Percentiles rank a stretch among this genome's conserved stretches.
Evolutionary conservation across 164 flowering plant genomes (phyloP).

Genomic region (Cinnamomum chago): DNA sequence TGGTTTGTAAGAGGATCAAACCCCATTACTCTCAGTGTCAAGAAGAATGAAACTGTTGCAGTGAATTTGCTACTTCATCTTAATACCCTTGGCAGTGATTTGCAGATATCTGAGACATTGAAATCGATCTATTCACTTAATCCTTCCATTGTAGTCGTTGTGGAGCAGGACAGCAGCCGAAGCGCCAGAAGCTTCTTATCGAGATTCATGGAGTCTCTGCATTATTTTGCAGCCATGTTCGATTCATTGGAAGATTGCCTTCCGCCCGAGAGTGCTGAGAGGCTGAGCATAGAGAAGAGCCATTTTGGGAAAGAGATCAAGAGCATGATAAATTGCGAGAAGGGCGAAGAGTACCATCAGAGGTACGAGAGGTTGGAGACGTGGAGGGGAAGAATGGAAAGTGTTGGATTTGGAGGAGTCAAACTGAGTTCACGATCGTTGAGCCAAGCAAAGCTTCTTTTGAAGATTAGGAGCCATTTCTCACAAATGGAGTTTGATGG

Average conservation of each 20-base stretch:
- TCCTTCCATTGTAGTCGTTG: conserved; percentile 51
- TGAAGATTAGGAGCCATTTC: conserved; percentile 56
- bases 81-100: conserved; percentile 26
- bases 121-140: conserved; percentile 32
- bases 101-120: conserved; percentile 42
- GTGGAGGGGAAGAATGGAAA: conserved; percentile 65
- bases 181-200: conserved; percentile 46
- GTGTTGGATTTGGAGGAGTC: conserved; percentile 44
- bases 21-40: conserved; percentile 21
- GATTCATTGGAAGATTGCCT: conserved; percentile 71
- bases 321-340: conserved; percentile 37
- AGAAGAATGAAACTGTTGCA: conserved; percentile 55
- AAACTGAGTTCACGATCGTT: conserved; percentile 48
- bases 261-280: conserved; percentile 47
- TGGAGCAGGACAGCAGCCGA: conserved; percentile 57
- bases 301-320: conserved; percentile 67
- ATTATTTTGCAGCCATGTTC: conserved; percentile 72
- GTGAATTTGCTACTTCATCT: conserved; percentile 53
- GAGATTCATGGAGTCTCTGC: conserved; percentile 71
- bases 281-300: conserved; percentile 62
- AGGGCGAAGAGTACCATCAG: conserved; percentile 18
- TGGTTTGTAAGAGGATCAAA: conserved; percentile 46
- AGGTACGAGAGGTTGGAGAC: conserved; percentile 47
- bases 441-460: conserved; percentile 66
- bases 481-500: conserved; percentile 33